Evolutionary conservation across 306 rosid species (phyloP).

Genomic region (Corylus heterophylla): DNA sequence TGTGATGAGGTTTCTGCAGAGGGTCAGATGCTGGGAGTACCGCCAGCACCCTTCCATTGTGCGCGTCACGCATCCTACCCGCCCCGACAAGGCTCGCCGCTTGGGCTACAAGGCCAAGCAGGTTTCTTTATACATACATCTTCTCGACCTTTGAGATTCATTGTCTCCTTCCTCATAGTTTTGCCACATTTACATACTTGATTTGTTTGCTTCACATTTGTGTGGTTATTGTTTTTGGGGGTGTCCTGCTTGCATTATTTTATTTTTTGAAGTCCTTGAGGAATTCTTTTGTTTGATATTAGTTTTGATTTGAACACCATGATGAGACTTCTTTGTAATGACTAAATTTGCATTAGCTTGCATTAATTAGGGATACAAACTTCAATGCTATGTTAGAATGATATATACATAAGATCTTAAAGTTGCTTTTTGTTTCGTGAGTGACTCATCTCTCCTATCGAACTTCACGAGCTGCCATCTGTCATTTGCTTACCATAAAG

Average conservation of each 20-base stretch:
- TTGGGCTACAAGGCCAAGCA: constrained; percentile 47
- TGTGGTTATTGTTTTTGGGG: neutral
- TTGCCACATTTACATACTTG: neutral
- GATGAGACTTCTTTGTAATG: neutral
- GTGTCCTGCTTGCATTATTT: neutral
- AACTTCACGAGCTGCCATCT: too few species aligned
- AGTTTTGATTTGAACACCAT: neutral
- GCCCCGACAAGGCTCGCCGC: constrained; percentile 42
- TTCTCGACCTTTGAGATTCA: neutral
- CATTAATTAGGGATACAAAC: too few species aligned
- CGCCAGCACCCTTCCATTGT: constrained; percentile 43
- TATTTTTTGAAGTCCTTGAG: neutral
- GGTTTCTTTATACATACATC: neutral
- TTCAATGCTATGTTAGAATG: too few species aligned
- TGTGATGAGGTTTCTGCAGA: constrained; percentile 29
- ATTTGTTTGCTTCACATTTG: neutral
- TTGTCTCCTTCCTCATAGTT: neutral
- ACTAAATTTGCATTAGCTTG: neutral
- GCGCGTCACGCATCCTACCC: constrained; percentile 31
- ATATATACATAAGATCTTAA: too few species aligned
- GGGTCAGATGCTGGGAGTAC: constrained; percentile 38
- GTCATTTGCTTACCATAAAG: too few species aligned
- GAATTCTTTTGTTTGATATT: neutral
- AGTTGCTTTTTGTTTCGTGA: too few species aligned
- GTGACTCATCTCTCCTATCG: too few species aligned